Conservation (phyloP, 2,329 filamentous ascomycete genomes). For the Pyrenochaeta sp. region DNA sequence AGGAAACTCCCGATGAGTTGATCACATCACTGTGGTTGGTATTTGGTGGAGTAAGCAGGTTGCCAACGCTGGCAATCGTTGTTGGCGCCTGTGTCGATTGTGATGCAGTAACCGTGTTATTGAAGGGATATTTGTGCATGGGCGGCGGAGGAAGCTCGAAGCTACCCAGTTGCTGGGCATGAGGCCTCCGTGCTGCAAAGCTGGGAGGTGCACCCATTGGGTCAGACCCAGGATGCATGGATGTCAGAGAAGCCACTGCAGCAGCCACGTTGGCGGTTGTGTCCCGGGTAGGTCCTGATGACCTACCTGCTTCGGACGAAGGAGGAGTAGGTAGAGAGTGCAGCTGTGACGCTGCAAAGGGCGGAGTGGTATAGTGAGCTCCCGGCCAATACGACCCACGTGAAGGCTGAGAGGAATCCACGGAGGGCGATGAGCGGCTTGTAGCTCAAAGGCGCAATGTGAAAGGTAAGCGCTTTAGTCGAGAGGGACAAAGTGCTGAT, state of each 20-base stretch:
- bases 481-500: slow-evolving; percentile 44
- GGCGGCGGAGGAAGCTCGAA: slow-evolving; percentile 72
- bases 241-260: slow-evolving; percentile 65
- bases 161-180: slow-evolving; percentile 71
- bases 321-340: slow-evolving; percentile 51
- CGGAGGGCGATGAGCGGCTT: slow-evolving; percentile 51
- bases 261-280: slow-evolving; percentile 68
- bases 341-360: slow-evolving; percentile 49
- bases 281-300: slow-evolving; percentile 50
- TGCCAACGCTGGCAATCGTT: slow-evolving; percentile 63
- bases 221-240: slow-evolving; percentile 69
- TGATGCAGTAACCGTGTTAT: slow-evolving; percentile 48
- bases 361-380: slow-evolving; percentile 47
- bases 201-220: slow-evolving; percentile 68
- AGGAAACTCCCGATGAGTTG: slow-evolving; percentile 67
- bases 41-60: slow-evolving; percentile 68
- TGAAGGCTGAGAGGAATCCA: slow-evolving; percentile 58
- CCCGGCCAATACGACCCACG: slow-evolving; percentile 59
- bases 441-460: slow-evolving; percentile 41
- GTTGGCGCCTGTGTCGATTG: slow-evolving; percentile 57
- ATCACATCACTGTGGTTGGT: slow-evolving; percentile 67
- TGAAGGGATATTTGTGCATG: slow-evolving; percentile 61
- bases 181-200: slow-evolving; percentile 74
- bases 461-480: slow-evolving; percentile 34
- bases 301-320: slow-evolving; percentile 51